Evolutionary conservation across 2,329 filamentous ascomycete species (phyloP), one percentile per base, ranked within the genome.

Genomic region (Pestalotiopsis sp.): DNA sequence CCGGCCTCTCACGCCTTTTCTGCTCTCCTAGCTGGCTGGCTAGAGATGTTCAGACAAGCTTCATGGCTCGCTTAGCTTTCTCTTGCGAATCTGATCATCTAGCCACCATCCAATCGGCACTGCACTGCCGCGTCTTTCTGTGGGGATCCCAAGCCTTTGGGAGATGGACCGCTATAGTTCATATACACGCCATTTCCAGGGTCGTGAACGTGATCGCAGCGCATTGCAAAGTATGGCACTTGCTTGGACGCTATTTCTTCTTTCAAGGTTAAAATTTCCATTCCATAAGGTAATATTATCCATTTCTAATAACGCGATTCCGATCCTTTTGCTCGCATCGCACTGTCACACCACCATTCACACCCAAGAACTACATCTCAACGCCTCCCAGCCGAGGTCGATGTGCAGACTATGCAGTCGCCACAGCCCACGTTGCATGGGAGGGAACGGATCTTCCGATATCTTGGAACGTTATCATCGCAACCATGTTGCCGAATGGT

Each of bases 271-370:
- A 14, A 62, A 27, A 17, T n/a, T 9, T 12, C 45, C 25, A 38
- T 62, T 62, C 27, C 7, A 62, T 62, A 38, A 36, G 59, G n/a
- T 62, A 62, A 62, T 62, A 39, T 62, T 62, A 62, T 62, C 59
- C 59, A 62, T 62, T 36, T 39, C 11, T 39, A 38, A 62, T 62
- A 62, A 62, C 59, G 31, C 59, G 36, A 62, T 41, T 36, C 59
- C 59, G 31, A 62, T 36, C 5, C 25, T 62, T 25, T 39, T 14
- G 25, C 20, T 62, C 59, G 17, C 25, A 52, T 52, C 13, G 31
- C 20, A 20, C 13, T 14, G 13, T 14, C 14, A 39, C 13, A 20
- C 25, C 36, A 20, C 14, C 27, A 39, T 17, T 20, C 27, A 11
- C 59, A 13, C 38, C 17, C 14, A 20, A 36, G 38, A 27, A 14